These are phyloP conservation scores for Fusarium nelsonii DNA, from an alignment of 2,329 filamentous ascomycete genomes.

Conservation along the genomic window DNA sequence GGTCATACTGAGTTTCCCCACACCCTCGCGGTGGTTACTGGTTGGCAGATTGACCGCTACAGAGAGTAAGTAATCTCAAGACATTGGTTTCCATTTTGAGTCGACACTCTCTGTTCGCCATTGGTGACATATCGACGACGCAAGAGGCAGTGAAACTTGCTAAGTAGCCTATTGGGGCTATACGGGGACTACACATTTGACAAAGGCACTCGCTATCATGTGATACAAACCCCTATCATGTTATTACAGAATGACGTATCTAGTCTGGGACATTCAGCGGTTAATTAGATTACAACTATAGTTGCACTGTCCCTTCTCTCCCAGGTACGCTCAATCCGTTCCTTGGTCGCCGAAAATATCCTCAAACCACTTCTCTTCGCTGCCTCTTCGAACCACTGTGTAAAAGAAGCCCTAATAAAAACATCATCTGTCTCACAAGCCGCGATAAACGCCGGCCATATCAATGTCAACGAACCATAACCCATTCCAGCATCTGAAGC, in stretches of 20 bases:
- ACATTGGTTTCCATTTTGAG: not conserved
- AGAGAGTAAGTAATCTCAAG: not conserved
- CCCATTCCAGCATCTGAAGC: constrained; percentile 23
- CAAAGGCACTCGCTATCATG: too few relatives aligned
- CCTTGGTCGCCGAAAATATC: constrained; percentile 30
- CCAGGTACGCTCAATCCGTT: constrained; percentile 24
- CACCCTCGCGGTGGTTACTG: not conserved
- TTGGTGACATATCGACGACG: too few relatives aligned
- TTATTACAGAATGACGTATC: not conserved
- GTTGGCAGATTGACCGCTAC: not conserved
- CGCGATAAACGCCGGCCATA: constrained; percentile 37
- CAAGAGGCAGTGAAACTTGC: too few relatives aligned
- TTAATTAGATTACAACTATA: not conserved
- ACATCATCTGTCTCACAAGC: constrained; percentile 24
- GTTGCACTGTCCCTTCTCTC: not conserved
- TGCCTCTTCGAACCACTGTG: constrained; percentile 25
- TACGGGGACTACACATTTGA: too few relatives aligned
- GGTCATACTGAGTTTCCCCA: not conserved
- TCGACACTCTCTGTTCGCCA: too few relatives aligned
- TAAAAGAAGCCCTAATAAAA: constrained; percentile 5
- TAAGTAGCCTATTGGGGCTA: too few relatives aligned
- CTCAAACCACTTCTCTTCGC: constrained; percentile 16
- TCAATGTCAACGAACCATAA: constrained; percentile 29
- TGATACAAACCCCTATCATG: too few relatives aligned
- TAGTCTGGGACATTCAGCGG: not conserved